Base-by-base conservation (phyloP, 2,329 filamentous ascomycete genomes). In the Xylaria sp. region DNA sequence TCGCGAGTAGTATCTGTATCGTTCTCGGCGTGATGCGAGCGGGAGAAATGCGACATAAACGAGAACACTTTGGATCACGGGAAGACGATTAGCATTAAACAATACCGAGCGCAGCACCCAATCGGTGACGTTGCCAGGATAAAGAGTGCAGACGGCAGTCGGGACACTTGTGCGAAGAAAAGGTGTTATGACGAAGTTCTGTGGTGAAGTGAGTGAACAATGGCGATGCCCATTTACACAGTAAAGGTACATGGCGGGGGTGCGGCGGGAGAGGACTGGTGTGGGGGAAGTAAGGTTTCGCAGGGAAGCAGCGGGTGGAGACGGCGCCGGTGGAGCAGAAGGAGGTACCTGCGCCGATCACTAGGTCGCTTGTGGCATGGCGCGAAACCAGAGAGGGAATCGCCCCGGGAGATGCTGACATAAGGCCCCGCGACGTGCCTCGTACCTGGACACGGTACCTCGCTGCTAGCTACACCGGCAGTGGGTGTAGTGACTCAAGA, bases 1-100 rank as follows among this genome's bases (percentile, higher is more conserved):
- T 66, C 60, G 64, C 67, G 66, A 54, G 66, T 53, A 58, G 68
- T 63, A 66, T 73, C 71, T 66, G 73, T 69, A 63, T 75, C 73
- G 66, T 72, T 71, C 61, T 72, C 71, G 39, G 72, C 70, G 52
- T 76, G 74, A 47, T 74, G 70, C 61, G 76, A 74, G 65, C 77
- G 78, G 66, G 88, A 88, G 79, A 90, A 87, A 76, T 87, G 85
- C 74, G 89, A 91, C 83, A 95, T 93, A 76, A 95, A 95, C 69
- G 91, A 95, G 68, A 92, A 81, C 59, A 96, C 91, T 95, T 65
- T 58, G 59, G 62, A 69, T 65, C 57, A 63, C 60, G 63, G 64
- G 60, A 61, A 55, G 59, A 59, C 63, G 57, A 69, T 76, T 73
- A 75, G 73, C 66, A 72, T 64, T 65, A 70, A 54, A 59, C 51